Conservation (phyloP, 1,284 basidiomycete species). For the Phaffia rhodozyma region DNA sequence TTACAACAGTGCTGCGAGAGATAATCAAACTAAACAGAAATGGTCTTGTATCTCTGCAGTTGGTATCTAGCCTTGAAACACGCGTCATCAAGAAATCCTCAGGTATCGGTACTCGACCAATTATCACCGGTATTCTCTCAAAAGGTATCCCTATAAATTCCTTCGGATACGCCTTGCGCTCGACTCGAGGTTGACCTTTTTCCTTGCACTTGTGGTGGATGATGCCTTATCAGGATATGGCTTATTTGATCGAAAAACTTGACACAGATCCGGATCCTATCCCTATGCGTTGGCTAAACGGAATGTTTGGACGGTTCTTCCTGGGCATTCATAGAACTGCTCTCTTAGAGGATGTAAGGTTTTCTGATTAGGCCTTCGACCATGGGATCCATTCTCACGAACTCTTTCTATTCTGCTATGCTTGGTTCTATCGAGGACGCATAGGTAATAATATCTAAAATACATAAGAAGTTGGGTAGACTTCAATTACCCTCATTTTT, state of each 20-base stretch:
- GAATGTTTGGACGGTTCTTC: constrained; percentile 80
- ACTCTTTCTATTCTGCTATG: not conserved
- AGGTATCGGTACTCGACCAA: constrained; percentile 18
- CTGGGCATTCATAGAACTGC: constrained; percentile 81
- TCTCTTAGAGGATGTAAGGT: constrained; percentile 49
- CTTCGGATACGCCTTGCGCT: constrained; percentile 35
- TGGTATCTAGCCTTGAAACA: constrained; percentile 87
- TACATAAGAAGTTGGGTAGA: constrained; percentile 88
- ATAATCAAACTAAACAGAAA: not conserved
- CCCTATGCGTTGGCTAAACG: constrained; percentile 94
- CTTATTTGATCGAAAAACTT: constrained; percentile 64
- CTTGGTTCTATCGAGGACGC: not conserved
- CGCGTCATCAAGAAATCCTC: constrained; percentile 39
- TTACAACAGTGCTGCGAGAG: not conserved
- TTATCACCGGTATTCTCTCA: constrained; percentile 5
- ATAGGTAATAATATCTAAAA: constrained; percentile 63
- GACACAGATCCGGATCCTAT: constrained; percentile 90
- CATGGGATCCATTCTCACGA: not conserved
- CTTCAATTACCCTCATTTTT: constrained; percentile 80
- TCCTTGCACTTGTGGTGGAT: constrained; percentile 36
- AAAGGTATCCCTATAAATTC: constrained; percentile 7
- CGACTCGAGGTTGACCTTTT: constrained; percentile 39
- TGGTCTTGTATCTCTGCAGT: constrained; percentile 1
- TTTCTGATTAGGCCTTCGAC: not conserved
- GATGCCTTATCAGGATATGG: constrained; percentile 74